These are phyloP conservation scores for Biscogniauxia marginata DNA, from an alignment of 2,329 filamentous ascomycete species.

Conservation along the genomic window DNA sequence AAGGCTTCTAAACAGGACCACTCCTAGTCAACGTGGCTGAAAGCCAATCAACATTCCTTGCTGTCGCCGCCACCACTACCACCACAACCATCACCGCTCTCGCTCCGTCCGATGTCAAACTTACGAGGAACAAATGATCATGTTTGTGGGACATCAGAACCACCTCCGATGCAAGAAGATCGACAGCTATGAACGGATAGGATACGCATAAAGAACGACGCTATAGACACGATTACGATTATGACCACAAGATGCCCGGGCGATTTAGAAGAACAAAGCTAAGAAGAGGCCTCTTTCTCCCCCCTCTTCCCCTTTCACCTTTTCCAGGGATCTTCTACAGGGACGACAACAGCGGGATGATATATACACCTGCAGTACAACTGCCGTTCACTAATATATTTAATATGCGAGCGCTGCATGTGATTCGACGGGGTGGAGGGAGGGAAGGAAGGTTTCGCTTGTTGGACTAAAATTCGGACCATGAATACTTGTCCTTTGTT, in stretches of 20 bases:
- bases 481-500: too few relatives aligned
- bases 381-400: too few relatives aligned
- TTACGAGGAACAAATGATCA: not conserved
- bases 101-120: not conserved
- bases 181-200: too few relatives aligned
- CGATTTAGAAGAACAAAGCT: not conserved
- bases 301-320: not conserved
- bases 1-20: conserved; percentile 14
- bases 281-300: not conserved
- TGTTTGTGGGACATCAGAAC: not conserved
- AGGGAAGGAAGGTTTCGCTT: too few relatives aligned
- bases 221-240: not conserved
- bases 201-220: too few relatives aligned
- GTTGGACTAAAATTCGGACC: too few relatives aligned
- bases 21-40: not conserved
- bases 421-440: too few relatives aligned
- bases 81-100: not conserved
- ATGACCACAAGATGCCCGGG: not conserved
- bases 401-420: too few relatives aligned
- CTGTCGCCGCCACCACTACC: not conserved
- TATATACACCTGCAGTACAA: too few relatives aligned
- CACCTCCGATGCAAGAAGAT: too few relatives aligned
- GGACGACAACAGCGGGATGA: too few relatives aligned
- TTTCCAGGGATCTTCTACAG: not conserved
- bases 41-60: not conserved